A percentile compares a stretch with the other conserved stretches of the same genome.
These are phyloP conservation scores for Tricholoma sp. DNA, from an alignment of 768 basidiomycete genomes.

Conservation along the genomic window DNA sequence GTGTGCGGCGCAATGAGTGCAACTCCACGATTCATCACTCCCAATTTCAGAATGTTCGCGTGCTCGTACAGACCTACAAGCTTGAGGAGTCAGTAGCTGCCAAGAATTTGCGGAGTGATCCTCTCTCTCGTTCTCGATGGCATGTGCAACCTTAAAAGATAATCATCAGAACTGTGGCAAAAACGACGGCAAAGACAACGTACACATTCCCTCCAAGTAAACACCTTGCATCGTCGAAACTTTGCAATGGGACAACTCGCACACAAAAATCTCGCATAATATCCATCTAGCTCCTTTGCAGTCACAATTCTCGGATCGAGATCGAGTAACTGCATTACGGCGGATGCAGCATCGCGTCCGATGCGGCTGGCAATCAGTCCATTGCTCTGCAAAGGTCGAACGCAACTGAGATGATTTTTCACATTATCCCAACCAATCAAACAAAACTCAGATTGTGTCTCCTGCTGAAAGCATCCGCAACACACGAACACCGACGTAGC, in stretches of 20 bases:
- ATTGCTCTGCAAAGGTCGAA: background rate
- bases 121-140: no score
- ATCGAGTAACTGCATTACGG: background rate
- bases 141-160: no score
- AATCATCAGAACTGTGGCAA: no score
- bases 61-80: no score
- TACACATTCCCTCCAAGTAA: constrained; percentile 2
- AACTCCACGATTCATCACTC: no score
- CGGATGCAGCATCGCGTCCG: background rate
- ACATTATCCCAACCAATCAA: background rate
- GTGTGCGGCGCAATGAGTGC: no score
- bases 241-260: background rate
- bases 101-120: no score
- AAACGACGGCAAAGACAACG: background rate
- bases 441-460: no score
- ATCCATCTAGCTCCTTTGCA: background rate
- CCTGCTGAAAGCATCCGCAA: no score
- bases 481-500: background rate
- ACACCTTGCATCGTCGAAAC: background rate
- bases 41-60: no score
- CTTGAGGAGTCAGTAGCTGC: no score
- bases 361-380: background rate
- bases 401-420: background rate
- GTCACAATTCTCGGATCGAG: background rate
- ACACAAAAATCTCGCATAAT: background rate